Evolutionary conservation across 768 basidiomycete species (phyloP), one percentile per base, ranked within the genome.

Genomic region (Mycena epipterygia): DNA sequence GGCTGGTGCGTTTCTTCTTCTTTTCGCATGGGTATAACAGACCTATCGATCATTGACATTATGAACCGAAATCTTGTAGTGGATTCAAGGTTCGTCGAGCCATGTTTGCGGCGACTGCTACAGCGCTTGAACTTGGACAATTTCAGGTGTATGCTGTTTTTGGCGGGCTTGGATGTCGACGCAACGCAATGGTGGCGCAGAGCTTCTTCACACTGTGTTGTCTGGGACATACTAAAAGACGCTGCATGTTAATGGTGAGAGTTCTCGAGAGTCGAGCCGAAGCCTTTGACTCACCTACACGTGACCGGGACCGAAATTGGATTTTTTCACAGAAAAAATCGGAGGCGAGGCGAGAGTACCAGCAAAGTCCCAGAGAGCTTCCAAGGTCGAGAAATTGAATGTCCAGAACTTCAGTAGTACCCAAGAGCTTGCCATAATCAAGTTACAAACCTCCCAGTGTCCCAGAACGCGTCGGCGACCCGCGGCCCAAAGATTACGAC

Each of bases 241-340:
- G 41, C 39, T 64, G 56, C 46, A 58, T 63, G 60, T 69, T 44
- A 64, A 58, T 64, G 62, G 68, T 70, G 68, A 64, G 68, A 29
- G 68, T 46, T 37, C 21, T 62, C 62, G 37, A 23, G 32, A 16
- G 30, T 41, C 51, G 51, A 13, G 9, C 35, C 64, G 29, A 11
- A 48, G 4, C 14, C 37, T 5, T 56, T 48, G 66, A 71, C 42
- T 65, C 64, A 68, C 67, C 53, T 4, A 4, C 53, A 68, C 67
- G 67, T 68, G 48, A 67, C 37, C 23, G 12, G n/a, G n/a, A 21
- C 51, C 51, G 16, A 52, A 23, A 25, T 23, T 48, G 13, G 46
- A 3, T 42, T 27, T 16, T 16, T 7, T 29, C 5, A 23, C 3
- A 8, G 46, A 23, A 23, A 9, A 23, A 23, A 48, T 25, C 8